Percentiles rank a stretch among this genome's conserved stretches.
Evolutionary conservation across 208 protist species (phyloP).

Genomic region (Acanthamoeba triangularis): DNA sequence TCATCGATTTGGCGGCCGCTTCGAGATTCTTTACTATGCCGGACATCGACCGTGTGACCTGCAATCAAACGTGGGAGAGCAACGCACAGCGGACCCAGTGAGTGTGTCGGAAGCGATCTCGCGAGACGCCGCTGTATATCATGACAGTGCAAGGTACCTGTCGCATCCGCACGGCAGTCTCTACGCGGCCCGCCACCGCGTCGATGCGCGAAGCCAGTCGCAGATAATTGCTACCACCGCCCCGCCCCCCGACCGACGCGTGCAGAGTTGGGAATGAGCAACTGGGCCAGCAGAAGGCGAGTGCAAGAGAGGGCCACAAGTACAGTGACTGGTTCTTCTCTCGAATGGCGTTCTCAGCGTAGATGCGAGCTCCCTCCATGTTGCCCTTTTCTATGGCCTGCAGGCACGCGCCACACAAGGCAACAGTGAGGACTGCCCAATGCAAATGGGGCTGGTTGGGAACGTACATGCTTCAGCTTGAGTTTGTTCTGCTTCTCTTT

Average conservation of each 20-base stretch:
- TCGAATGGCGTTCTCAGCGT: slow-evolving; percentile 98
- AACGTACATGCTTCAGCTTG: slow-evolving; percentile 94
- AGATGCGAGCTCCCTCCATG: slow-evolving; percentile 98
- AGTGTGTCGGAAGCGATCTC: no score
- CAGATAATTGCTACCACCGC: slow-evolving; percentile 96
- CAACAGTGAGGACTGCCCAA: neutral
- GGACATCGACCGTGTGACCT: slow-evolving; percentile 97
- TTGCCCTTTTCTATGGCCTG: slow-evolving; percentile 98
- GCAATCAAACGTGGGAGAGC: neutral
- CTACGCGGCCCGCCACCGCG: slow-evolving; percentile 96
- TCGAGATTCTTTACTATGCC: slow-evolving; percentile 97
- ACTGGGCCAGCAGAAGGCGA: no score
- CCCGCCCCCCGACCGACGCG: no score
- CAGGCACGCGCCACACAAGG: neutral
- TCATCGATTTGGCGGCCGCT: slow-evolving; percentile 96
- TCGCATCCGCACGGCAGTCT: slow-evolving; percentile 96
- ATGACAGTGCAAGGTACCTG: no score
- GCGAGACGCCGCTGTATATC: no score
- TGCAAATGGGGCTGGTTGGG: neutral
- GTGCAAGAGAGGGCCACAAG: neutral
- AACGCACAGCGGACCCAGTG: neutral
- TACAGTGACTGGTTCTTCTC: slow-evolving; percentile 96
- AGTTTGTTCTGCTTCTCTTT: slow-evolving; percentile 95
- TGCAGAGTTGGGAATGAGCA: no score
- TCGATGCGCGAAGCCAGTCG: slow-evolving; percentile 97